A percentile compares a stretch with the other conserved stretches of the same genome.
These are phyloP conservation scores for Ceratobasidium sp. DNA, from an alignment of 1,284 basidiomycete genomes.

Conservation along the genomic window DNA sequence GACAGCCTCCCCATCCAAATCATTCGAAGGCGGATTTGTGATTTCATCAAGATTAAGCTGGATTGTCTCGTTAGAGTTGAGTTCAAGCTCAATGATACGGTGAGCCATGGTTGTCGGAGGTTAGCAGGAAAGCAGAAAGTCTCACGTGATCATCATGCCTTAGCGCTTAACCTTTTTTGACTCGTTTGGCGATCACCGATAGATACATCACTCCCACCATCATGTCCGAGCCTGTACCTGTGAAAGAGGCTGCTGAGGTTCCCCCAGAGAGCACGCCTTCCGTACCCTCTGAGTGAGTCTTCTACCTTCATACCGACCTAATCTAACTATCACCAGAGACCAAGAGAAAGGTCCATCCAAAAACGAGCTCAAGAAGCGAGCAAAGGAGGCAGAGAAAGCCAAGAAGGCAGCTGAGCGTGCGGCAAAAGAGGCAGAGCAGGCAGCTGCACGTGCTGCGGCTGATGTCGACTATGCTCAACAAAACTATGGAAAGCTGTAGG, in stretches of 20 bases:
- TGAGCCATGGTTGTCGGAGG: conserved; percentile 32
- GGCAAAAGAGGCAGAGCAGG: conserved; percentile 81
- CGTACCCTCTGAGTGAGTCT: conserved; percentile 1
- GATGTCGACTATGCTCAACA: conserved; percentile 85
- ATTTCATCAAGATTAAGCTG: conserved; percentile 56
- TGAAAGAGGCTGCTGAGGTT: neutral
- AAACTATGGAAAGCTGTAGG: conserved; percentile 83
- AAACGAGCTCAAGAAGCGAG: conserved; percentile 92
- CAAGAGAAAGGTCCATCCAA: conserved; percentile 72
- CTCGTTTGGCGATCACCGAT: conserved; percentile 35
- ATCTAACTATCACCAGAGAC: conserved; percentile 16
- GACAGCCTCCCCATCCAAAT: conserved; percentile 50
- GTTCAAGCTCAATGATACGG: conserved; percentile 37
- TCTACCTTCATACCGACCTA: neutral
- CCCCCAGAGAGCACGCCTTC: neutral
- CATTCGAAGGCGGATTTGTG: conserved; percentile 52
- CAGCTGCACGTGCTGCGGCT: conserved; percentile 75
- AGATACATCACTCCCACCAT: conserved; percentile 21
- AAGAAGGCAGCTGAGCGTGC: conserved; percentile 88
- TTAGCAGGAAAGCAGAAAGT: conserved; percentile 1
- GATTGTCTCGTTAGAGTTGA: conserved; percentile 40
- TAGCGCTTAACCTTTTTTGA: conserved; percentile 17
- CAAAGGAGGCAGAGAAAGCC: conserved; percentile 92
- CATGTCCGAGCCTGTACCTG: conserved; percentile 43
- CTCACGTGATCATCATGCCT: conserved; percentile 8